A percentile compares a stretch with the other conserved stretches of the same genome.
These are phyloP conservation scores for Raffaelea arxii DNA, from an alignment of 2,329 filamentous ascomycete genomes.

Conservation along the genomic window DNA sequence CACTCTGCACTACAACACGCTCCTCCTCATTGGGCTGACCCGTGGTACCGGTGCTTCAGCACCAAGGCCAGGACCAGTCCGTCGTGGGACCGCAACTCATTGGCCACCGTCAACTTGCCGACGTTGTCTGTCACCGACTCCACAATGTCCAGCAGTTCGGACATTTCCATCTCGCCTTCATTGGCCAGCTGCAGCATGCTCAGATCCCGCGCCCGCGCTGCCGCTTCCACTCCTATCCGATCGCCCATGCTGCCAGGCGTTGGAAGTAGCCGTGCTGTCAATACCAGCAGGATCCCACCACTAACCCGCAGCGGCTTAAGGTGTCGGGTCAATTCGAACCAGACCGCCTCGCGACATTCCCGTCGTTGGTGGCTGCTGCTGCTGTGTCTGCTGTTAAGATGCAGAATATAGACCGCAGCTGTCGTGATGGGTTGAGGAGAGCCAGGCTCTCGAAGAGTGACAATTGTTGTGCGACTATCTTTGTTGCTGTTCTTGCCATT, in stretches of 20 bases:
- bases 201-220: neutral
- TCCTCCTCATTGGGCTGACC: no score
- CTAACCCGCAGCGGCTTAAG: neutral
- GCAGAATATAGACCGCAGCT: neutral
- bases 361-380: neutral
- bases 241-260: neutral
- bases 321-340: neutral
- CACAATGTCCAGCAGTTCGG: neutral
- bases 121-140: neutral
- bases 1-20: no score
- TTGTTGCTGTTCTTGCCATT: no score
- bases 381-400: no score
- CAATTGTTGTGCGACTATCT: neutral
- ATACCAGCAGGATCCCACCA: neutral
- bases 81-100: neutral
- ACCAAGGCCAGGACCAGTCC: neutral
- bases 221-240: neutral
- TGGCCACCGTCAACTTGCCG: neutral
- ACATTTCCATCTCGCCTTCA: neutral
- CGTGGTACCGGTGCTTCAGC: neutral
- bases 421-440: neutral
- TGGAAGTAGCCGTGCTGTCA: neutral
- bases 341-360: neutral
- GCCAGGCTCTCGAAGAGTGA: neutral
- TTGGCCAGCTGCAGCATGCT: neutral